Conservation (phyloP, 176 grass and related monocot genomes). For the Ampelocalamus luodianensis region DNA sequence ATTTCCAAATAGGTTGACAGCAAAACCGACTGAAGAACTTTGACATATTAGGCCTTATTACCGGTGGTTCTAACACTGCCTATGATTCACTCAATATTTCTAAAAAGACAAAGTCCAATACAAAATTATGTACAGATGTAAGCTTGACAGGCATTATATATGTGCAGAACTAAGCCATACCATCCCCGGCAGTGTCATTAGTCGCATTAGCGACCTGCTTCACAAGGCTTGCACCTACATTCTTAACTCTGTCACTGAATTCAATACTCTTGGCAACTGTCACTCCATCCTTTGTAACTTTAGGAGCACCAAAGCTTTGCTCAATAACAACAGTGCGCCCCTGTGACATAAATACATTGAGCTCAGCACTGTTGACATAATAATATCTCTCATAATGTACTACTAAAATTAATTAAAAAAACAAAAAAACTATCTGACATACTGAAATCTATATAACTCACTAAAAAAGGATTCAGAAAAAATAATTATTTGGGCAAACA, state of each 20-base stretch:
- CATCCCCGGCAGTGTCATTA: constrained; percentile 75
- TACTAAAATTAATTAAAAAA: background rate
- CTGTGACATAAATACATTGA: constrained; percentile 40
- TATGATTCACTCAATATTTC: background rate
- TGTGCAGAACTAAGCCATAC: constrained; percentile 43
- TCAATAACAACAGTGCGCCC: constrained; percentile 74
- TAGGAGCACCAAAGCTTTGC: constrained; percentile 88
- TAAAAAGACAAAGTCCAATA: background rate
- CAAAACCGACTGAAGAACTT: background rate
- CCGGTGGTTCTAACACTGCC: background rate
- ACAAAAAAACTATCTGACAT: background rate
- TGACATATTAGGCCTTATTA: background rate
- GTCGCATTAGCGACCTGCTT: constrained; percentile 88
- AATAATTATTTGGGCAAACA: background rate
- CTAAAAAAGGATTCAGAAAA: background rate
- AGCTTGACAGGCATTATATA: background rate
- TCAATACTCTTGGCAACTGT: constrained; percentile 87
- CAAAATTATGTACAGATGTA: background rate
- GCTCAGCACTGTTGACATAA: background rate
- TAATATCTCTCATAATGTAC: background rate
- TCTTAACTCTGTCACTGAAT: constrained; percentile 75
- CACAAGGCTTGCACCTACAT: constrained; percentile 77
- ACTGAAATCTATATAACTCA: background rate
- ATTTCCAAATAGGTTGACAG: background rate
- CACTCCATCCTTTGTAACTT: constrained; percentile 83